These are phyloP conservation scores for Bromus sterilis DNA, from an alignment of 176 grass and related monocot species.

Conservation along the genomic window DNA sequence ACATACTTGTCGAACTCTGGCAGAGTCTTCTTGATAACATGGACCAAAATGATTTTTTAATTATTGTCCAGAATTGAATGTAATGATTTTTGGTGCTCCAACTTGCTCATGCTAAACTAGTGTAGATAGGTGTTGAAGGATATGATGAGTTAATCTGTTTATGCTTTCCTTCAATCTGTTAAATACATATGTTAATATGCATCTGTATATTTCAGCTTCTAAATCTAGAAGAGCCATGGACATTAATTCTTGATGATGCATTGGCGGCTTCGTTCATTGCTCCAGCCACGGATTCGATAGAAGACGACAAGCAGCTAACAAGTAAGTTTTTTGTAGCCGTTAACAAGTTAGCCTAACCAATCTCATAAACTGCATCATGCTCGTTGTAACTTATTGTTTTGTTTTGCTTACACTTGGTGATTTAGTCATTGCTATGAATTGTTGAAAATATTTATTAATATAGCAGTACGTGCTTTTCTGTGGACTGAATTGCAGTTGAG, in stretches of 20 bases:
- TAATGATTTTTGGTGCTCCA: no score
- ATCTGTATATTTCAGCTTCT: constrained; percentile 51
- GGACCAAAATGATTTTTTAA: background rate
- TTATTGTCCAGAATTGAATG: background rate
- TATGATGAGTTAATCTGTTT: background rate
- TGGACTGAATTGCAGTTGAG: constrained; percentile 56
- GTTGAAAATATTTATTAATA: background rate
- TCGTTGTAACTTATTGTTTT: background rate
- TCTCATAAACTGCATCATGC: no score
- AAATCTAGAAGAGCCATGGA: constrained; percentile 77
- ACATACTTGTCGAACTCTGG: background rate
- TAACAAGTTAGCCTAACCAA: constrained; percentile 31
- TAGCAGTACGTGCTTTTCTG: background rate
- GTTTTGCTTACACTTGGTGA: background rate
- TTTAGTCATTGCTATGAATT: background rate
- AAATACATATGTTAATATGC: background rate
- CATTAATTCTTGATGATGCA: constrained; percentile 82
- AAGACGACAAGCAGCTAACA: constrained; percentile 69
- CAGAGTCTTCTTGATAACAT: background rate
- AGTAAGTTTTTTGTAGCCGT: no score
- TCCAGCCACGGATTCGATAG: constrained; percentile 54
- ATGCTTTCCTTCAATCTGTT: background rate
- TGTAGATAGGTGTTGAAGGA: background rate
- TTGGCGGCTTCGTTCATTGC: constrained; percentile 83
- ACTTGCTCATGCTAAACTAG: background rate